Evolutionary conservation across 169 alveolate genomes (phyloP), one percentile per base, ranked within the genome.

Genomic region (Plasmodium cynomolgi): DNA sequence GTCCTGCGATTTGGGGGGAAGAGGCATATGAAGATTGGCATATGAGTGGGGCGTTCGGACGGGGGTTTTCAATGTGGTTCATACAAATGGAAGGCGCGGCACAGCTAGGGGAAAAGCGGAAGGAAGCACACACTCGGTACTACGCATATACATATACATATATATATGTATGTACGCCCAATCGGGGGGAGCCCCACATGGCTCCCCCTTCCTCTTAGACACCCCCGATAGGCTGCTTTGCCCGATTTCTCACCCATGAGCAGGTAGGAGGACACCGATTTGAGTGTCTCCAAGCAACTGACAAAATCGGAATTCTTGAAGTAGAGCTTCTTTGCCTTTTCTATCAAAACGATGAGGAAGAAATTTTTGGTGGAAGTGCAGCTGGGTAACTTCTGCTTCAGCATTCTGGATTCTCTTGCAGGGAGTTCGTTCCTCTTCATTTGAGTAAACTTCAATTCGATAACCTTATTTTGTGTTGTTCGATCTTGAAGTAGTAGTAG

Each of bases 321-420:
- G 81, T 75, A 86, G 31, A 74, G 81, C 44, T 86, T 86, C 72
- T 86, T 86, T 9, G 93, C 93, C 72, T 86, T 86, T 86, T 86
- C 93, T 34, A 86, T 86, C 81, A 86, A 23, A 8, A 86, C 71
- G 62, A 86, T 86, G 41, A 86, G 81, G 62, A 86, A 86, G 83
- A 86, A 86, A 33, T 86, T 86, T 56, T 86, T 86, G 44, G 93
- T 86, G 41, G 93, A 86, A 41, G 93, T 50, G 37, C 58, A 86
- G 37, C 44, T 77, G 26, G 93, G 58, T 26, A 74, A 20, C 26
- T 83, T 50, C 72, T 86, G 58, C 47, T 86, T 86, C 44, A 86
- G 17, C 77, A 75, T 86, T 79, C 93, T 86, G 13, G 93, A 75
- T 37, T 86, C 93, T 50, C 93, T 86, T 75, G 93, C 93, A 44